Conservation (phyloP, 257 asterid species). For the Solanum gandarillasii region DNA sequence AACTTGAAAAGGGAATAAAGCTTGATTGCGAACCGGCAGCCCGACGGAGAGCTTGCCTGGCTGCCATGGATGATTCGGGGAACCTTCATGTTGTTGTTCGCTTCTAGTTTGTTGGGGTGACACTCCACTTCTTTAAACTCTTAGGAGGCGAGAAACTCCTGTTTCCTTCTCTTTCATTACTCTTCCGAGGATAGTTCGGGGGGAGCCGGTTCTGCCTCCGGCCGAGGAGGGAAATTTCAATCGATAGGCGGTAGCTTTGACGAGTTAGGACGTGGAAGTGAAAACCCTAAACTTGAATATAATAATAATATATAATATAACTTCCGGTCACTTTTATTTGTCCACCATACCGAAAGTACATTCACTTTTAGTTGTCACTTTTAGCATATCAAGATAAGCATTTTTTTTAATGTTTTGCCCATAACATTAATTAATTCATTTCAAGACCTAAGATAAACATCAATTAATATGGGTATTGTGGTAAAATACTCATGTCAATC, state of each 20-base stretch:
- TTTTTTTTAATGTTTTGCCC: not conserved
- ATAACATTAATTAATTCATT: not conserved
- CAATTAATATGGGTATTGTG: not conserved
- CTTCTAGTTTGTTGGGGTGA: not conserved
- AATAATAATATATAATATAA: too few relatives aligned
- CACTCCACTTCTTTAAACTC: not conserved
- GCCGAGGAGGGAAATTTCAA: not conserved
- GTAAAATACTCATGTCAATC: not conserved
- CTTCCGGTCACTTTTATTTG: not conserved
- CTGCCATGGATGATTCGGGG: not conserved
- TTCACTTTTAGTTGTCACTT: not conserved
- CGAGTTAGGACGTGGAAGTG: not conserved
- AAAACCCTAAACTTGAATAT: not conserved
- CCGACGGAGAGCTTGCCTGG: not conserved
- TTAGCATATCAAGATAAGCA: not conserved
- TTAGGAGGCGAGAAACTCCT: not conserved
- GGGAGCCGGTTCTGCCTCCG: not conserved
- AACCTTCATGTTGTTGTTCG: not conserved
- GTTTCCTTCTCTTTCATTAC: not conserved
- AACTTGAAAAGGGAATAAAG: too few relatives aligned
- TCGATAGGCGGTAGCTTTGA: not conserved
- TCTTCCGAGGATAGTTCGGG: not conserved
- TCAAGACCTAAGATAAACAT: not conserved
- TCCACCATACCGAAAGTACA: not conserved
- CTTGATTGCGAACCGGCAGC: not conserved